Percentiles rank a stretch among this genome's conserved stretches.
These are phyloP conservation scores for Fusarium irregulare DNA, from an alignment of 2,329 filamentous ascomycete genomes.

Conservation along the genomic window DNA sequence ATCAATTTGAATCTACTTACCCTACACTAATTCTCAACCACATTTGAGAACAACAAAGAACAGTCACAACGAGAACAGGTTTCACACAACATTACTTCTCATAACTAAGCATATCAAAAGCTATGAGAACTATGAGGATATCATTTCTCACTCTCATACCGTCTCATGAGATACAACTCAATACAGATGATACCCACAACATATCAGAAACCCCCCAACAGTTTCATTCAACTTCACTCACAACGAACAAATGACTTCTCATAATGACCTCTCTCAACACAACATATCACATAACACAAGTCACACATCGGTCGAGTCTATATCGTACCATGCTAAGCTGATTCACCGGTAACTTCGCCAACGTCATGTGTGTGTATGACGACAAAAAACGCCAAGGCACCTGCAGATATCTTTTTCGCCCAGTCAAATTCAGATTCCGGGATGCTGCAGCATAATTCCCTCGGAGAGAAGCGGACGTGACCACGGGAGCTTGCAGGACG, in stretches of 20 bases:
- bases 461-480: slow-evolving; percentile 10
- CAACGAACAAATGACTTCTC: neutral
- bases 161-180: neutral
- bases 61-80: neutral
- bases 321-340: slow-evolving; percentile 10
- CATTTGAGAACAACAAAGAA: too few relatives aligned
- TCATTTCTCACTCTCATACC: neutral
- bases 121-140: too few relatives aligned
- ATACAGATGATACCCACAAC: neutral
- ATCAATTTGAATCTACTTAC: neutral
- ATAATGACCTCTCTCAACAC: slow-evolving; percentile 4
- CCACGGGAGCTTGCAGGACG: slow-evolving; percentile 11
- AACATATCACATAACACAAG: slow-evolving; percentile 7
- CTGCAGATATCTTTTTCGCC: slow-evolving; percentile 9
- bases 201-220: neutral
- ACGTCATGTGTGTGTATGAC: slow-evolving; percentile 17
- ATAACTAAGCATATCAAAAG: neutral
- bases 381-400: neutral
- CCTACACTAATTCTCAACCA: neutral
- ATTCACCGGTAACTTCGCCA: neutral
- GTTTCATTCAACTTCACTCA: neutral
- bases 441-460: slow-evolving; percentile 13
- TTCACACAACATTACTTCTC: neutral
- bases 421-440: neutral
- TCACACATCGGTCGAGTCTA: slow-evolving; percentile 20